Percentiles rank a stretch among this genome's conserved stretches.
phyloP scores from a whole-genome alignment of 345 rosid species.

The Populus deltoides region DNA sequence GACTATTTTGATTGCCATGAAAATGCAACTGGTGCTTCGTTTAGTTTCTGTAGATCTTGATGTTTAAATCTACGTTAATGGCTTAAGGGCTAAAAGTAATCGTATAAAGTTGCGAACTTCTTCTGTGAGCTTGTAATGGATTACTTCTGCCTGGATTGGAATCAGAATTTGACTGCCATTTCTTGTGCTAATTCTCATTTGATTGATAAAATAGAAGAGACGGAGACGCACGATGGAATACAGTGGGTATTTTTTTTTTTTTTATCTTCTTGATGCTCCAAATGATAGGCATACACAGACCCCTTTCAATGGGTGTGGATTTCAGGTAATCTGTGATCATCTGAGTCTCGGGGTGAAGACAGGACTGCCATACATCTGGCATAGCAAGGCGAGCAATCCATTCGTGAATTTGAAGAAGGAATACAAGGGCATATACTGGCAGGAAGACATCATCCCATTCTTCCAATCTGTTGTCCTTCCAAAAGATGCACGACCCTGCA shows the following conservation, averaged over 20 bases:
- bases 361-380: slow-evolving; percentile 36
- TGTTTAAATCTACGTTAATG: background rate
- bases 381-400: slow-evolving; percentile 38
- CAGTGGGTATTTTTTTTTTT: background rate
- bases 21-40: background rate
- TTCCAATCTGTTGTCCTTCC: slow-evolving; percentile 33
- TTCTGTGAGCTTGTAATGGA: too few relatives aligned
- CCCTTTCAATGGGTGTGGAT: background rate
- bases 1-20: background rate
- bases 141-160: background rate
- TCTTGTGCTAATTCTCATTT: background rate
- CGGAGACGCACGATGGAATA: background rate
- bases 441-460: slow-evolving; percentile 40
- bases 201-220: too few relatives aligned
- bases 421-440: slow-evolving; percentile 40
- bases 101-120: too few relatives aligned
- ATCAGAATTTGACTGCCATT: background rate
- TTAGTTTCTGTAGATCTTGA: background rate
- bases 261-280: background rate
- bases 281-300: background rate
- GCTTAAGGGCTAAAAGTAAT: too few relatives aligned
- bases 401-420: slow-evolving; percentile 39
- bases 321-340: slow-evolving; percentile 39
- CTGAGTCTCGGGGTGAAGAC: slow-evolving; percentile 30
- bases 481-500: slow-evolving; percentile 36